Evolutionary conservation across 805 yeast species (phyloP).

Genomic region (Dipodascopsis tothii): DNA sequence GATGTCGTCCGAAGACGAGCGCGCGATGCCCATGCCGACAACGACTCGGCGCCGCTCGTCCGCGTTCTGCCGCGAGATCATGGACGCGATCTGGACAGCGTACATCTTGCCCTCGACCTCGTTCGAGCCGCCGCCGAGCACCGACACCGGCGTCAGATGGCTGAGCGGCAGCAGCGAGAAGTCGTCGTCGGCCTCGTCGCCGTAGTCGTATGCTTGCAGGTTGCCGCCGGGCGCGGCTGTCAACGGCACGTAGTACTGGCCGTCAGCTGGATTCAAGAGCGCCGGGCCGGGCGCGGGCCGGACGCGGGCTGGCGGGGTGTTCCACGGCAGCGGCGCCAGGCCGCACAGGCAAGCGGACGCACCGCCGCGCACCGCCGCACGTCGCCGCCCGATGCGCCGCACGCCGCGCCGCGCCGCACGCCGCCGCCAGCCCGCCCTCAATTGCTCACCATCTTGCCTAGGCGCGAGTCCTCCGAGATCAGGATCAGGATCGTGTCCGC

Average conservation of each 20-base stretch:
- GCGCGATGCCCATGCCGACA: slow-evolving; percentile 8
- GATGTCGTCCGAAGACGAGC: not conserved
- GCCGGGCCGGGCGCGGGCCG: too few species aligned
- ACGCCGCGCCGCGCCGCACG: too few species aligned
- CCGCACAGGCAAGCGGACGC: too few species aligned
- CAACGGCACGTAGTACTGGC: slow-evolving; percentile 16
- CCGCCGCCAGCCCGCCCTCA: not conserved
- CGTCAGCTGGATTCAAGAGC: too few species aligned
- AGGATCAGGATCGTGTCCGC: slow-evolving; percentile 19
- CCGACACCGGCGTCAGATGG: slow-evolving; percentile 15
- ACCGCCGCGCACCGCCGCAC: too few species aligned
- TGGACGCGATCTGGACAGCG: slow-evolving; percentile 18
- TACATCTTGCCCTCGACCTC: slow-evolving; percentile 17
- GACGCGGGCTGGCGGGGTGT: too few species aligned
- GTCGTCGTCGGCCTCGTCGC: slow-evolving; percentile 9
- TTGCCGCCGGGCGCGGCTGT: slow-evolving; percentile 6
- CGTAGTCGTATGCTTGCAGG: slow-evolving; percentile 6
- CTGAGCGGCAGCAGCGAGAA: slow-evolving; percentile 14
- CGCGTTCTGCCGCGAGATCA: slow-evolving; percentile 15
- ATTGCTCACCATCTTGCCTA: slow-evolving; percentile 18
- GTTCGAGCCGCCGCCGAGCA: slow-evolving; percentile 13
- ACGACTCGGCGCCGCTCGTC: slow-evolving; percentile 18
- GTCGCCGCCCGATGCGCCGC: too few species aligned
- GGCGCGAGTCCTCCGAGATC: slow-evolving; percentile 12
- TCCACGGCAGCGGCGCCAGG: too few species aligned